Evolutionary conservation across 1,284 basidiomycete genomes (phyloP), one percentile per base, ranked within the genome.

Genomic region (Pseudomicrostroma phylloplanum): DNA sequence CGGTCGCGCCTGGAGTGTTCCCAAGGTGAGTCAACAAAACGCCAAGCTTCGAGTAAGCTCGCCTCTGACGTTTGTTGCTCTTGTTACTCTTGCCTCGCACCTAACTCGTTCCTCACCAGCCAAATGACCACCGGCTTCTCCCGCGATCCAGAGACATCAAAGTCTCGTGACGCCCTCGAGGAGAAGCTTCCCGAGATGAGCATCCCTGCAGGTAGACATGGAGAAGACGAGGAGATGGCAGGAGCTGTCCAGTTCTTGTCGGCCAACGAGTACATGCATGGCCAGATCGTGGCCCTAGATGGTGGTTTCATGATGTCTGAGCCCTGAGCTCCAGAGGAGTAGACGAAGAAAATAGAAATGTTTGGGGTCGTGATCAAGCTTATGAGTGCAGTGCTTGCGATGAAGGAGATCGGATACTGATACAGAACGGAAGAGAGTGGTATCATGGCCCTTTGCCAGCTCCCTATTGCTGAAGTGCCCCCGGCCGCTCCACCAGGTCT

Each of bases 201-300:
- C 54, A 53, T 73, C 55, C 71, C 73, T 43, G 71, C 67, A 1
- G 66, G 67, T 19, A 51, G 73, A 13, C 71, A 72, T 2, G 74
- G 71, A 8, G 54, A 62, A 19, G 64, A 71, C 30, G 72, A 73
- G 58, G 73, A 76, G 40, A 74, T 74, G 74, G 72, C 72, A 9
- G 56, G 56, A 30, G 56, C 49, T 41, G 42, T 58, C 21, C 21
- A 60, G 30, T 70, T 59, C 46, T 53, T 70, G 30, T 71, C 67
- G 4, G 57, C 57, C 19, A 64, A 60, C 40, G 67, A 73, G 65
- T 72, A 68, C 49, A 55, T 69, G 41, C 67, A 71, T 41, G 68
- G 70, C 6, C 64, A 66, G 42, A 41, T 70, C 23, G 41, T 73
- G n/a, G 57, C 61, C 19, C 61, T 69, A n/a, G 71, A 73, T 55